Evolutionary conservation across 306 rosid species (phyloP).

Genomic region (Mimosa pudica): DNA sequence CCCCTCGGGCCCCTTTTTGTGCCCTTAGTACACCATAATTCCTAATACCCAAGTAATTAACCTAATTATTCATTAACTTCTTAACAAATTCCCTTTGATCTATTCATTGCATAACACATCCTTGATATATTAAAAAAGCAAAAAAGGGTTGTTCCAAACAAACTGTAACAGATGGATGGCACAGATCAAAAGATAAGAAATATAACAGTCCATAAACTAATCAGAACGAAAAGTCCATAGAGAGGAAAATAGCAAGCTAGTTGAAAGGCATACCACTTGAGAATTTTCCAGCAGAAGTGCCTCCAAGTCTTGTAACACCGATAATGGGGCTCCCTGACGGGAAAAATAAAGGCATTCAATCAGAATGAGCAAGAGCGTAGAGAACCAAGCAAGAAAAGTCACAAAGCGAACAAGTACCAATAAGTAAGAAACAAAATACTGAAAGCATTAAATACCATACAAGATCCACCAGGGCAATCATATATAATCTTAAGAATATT

Average conservation of each 20-base stretch:
- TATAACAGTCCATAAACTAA: constrained; percentile 16
- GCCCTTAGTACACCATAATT: neutral
- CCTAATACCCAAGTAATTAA: neutral
- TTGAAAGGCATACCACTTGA: constrained; percentile 65
- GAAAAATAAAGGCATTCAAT: constrained; percentile 38
- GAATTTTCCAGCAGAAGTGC: constrained; percentile 65
- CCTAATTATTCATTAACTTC: neutral
- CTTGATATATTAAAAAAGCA: neutral
- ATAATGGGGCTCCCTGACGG: constrained; percentile 69
- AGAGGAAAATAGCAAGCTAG: constrained; percentile 8
- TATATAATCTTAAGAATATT: neutral
- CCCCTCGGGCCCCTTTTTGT: neutral
- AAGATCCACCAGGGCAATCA: neutral
- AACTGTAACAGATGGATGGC: neutral
- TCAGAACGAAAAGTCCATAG: constrained; percentile 13
- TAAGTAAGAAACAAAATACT: constrained; percentile 9
- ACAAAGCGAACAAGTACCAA: constrained; percentile 26
- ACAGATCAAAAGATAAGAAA: constrained; percentile 18
- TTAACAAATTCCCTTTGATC: neutral
- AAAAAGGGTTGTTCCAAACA: neutral
- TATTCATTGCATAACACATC: neutral
- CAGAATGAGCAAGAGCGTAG: constrained; percentile 10
- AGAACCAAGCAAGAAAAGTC: neutral
- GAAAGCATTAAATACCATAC: neutral
- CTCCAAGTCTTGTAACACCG: constrained; percentile 81